phyloP scores from a whole-genome alignment of 306 rosid genomes.

The Dryas octopetala region DNA sequence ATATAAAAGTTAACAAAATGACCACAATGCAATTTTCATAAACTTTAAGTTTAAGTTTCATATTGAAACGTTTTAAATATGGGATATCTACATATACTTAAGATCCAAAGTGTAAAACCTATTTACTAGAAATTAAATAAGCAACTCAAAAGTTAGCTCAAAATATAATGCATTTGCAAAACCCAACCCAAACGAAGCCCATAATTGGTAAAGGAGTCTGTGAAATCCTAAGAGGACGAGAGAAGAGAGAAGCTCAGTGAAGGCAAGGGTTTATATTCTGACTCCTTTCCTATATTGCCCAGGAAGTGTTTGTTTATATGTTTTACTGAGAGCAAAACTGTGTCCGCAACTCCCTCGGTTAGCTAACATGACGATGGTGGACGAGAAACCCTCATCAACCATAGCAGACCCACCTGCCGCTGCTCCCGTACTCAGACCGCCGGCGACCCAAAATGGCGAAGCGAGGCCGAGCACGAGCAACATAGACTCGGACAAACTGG shows the following conservation, averaged over 20 bases:
- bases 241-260: not conserved
- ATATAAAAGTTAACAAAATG: too few relatives aligned
- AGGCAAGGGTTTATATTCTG: not conserved
- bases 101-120: too few relatives aligned
- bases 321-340: not conserved
- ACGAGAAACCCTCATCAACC: too few relatives aligned
- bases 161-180: too few relatives aligned
- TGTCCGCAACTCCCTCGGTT: not conserved
- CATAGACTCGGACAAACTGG: conserved; percentile 53
- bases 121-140: too few relatives aligned
- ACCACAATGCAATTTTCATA: too few relatives aligned
- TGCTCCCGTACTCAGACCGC: conserved; percentile 52
- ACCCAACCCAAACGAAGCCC: too few relatives aligned
- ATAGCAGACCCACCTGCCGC: not conserved
- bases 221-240: not conserved
- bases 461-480: conserved; percentile 47
- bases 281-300: not conserved
- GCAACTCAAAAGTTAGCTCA: too few relatives aligned
- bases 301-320: not conserved
- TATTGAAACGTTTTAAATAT: too few relatives aligned
- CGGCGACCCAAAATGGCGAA: conserved; percentile 62
- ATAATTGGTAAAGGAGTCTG: not conserved
- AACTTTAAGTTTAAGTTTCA: too few relatives aligned
- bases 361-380: too few relatives aligned
- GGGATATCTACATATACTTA: too few relatives aligned